Evolutionary conservation across 2,329 filamentous ascomycete genomes (phyloP), one percentile per base, ranked within the genome.

Genomic region (Elsinoe arachidis): DNA sequence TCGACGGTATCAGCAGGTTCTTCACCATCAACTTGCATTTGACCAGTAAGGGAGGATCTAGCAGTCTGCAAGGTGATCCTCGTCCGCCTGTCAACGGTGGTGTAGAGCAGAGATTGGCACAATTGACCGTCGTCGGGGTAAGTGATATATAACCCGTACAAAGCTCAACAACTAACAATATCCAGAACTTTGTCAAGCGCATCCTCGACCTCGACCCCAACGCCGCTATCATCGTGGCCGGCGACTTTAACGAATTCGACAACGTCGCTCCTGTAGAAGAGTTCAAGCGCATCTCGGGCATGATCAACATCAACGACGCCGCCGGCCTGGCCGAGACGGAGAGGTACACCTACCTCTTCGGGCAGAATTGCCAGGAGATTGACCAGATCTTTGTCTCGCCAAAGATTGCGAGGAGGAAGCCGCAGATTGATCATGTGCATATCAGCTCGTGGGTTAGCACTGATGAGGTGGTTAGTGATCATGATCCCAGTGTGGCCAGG

Each of bases 1-100:
- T 81, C 34, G 76, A 78, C 58, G 77, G 76, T 26, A 73, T 76
- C 59, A 76, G 70, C 60, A 78, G 76, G 60, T 84, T 88, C 70
- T 88, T 86, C 70, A 87, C 86, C 2, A 75, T 89, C 61, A 88
- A 88, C 65, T 82, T 88, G 38, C 85, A 88, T 72, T 82, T 82
- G 64, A 76, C 76, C 0, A 82, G 78, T 64, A 88, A 88, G 72
- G 83, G 83, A 26, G 85, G 85, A 37, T 80, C 81, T 19, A 80
- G 81, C 5, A 78, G 80, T 6, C 70, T 87, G 9, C 79, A 87
- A 60, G 85, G 85, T 6, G 84, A 88, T 64, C 72, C 78, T 0
- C 75, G 86, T 7, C 82, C 85, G 1, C 86, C 85, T 0, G 74
- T 86, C 9, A 88, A 89, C 67, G 78, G 78, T 7, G 84, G 78